Evolutionary conservation across 768 basidiomycete species (phyloP), one percentile per base, ranked within the genome.

Genomic region (Hemileccinum rubropunctum): DNA sequence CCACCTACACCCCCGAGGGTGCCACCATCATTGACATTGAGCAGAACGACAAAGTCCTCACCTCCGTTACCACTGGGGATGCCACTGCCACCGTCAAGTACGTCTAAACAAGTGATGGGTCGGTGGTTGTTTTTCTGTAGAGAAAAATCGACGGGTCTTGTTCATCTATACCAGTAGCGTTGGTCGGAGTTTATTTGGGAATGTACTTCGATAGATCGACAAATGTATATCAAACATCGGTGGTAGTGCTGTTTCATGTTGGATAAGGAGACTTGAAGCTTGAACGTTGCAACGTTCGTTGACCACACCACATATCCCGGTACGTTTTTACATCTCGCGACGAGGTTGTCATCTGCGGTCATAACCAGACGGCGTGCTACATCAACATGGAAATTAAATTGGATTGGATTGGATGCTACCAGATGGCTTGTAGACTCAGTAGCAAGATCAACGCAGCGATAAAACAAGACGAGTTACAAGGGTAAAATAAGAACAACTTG

Each of bases 11-110:
- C 7, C 53, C 56, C 20, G 28, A 30, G 1, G 51, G 48, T 42
- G 52, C 62, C 13, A 41, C 14, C 4, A n/a, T 56, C 9, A 30
- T 54, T 3, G 53, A 52, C 10, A 58, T 63, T 14, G 1, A 48
- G 15, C 57, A 63, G 46, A 30, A 43, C 11, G 23, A 21, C 27
- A 0, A 47, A 14, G 36, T 48, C 32, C 45, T 52, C 42, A 65
- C 63, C 3, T 50, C 51, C 9, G 50, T 53, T 30, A 21, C 37
- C 43, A 48, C 50, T 17, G 36, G 33, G 14, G 42, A 38, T n/a
- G 37, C 35, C 2, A 35, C 21, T n/a, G 18, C 32, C 30, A 50
- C 53, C 15, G 11, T 62, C 30, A 4, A 32, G 1, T 58, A 63
- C 18, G 28, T 36, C 7, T 59, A 42, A 50, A 30, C 4, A 15